phyloP scores from a whole-genome alignment of 2,329 filamentous ascomycete genomes.

The Grosmannia clavigera region DNA sequence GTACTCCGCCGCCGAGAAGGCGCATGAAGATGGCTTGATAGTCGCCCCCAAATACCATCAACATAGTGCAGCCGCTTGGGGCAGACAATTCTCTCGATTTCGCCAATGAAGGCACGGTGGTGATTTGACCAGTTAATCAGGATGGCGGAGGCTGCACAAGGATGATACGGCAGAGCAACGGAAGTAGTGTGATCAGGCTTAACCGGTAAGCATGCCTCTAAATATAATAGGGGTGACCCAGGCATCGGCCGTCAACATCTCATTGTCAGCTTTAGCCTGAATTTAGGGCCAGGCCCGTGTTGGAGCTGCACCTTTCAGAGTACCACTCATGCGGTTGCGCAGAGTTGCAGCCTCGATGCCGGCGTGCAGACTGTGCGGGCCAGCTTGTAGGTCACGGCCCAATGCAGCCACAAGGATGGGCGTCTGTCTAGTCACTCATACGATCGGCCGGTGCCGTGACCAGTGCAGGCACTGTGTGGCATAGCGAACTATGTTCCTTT shows the following conservation, averaged over 20 bases:
- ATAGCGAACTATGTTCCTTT: too few relatives aligned
- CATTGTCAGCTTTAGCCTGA: neutral
- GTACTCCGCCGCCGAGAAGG: neutral
- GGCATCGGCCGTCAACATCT: neutral
- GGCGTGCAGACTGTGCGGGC: neutral
- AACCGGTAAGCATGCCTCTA: neutral
- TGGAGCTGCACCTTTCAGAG: neutral
- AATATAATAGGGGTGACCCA: neutral
- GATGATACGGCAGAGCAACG: neutral
- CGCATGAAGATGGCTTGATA: too few relatives aligned
- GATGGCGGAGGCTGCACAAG: neutral
- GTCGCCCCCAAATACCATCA: neutral
- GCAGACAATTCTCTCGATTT: neutral
- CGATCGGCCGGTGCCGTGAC: neutral
- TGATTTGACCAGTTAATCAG: neutral
- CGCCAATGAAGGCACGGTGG: neutral
- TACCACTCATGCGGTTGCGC: neutral
- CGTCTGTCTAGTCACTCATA: too few relatives aligned
- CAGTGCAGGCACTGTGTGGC: too few relatives aligned
- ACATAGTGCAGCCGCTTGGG: neutral
- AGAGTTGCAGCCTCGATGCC: neutral
- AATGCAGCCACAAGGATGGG: neutral
- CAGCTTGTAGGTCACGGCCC: neutral
- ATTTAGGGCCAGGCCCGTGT: too few relatives aligned
- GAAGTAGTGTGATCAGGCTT: neutral